Conservation (phyloP, 2,329 filamentous ascomycete species). For the Sporothrix euskadiensis region DNA sequence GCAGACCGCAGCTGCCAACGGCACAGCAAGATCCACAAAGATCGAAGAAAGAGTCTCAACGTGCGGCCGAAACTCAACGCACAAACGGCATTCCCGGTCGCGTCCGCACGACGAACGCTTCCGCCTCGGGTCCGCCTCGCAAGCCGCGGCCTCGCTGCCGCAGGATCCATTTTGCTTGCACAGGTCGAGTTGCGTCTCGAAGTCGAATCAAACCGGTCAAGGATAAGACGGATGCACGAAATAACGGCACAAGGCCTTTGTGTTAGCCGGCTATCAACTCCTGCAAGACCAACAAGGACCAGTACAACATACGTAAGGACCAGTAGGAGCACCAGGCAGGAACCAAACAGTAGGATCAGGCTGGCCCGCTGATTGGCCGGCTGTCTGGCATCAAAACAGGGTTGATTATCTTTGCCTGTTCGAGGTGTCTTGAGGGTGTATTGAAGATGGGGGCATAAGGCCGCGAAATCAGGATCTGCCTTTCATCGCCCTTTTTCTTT, state of each 20-base stretch:
- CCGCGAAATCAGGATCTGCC: not conserved
- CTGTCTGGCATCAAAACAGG: not conserved
- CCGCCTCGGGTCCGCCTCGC: not conserved
- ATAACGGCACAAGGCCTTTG: not conserved
- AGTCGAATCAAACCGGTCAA: not conserved
- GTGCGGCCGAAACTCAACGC: no score
- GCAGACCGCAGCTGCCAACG: not conserved
- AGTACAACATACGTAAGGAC: not conserved
- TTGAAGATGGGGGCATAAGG: not conserved
- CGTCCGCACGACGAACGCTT: not conserved
- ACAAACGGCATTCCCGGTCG: not conserved
- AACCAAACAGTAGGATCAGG: not conserved
- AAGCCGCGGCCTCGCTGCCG: not conserved
- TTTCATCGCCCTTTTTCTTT: not conserved
- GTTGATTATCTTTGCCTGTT: not conserved
- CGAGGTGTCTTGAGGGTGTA: not conserved
- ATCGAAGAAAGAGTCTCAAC: not conserved
- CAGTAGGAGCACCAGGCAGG: not conserved
- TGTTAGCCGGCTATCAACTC: conserved; percentile 1
- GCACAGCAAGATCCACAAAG: not conserved
- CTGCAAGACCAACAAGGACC: not conserved
- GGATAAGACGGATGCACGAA: not conserved
- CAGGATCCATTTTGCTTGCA: not conserved
- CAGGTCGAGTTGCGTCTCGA: not conserved
- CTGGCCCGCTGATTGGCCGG: not conserved